Evolutionary conservation across 768 basidiomycete species (phyloP).

Genomic region (Jaapia argillacea): DNA sequence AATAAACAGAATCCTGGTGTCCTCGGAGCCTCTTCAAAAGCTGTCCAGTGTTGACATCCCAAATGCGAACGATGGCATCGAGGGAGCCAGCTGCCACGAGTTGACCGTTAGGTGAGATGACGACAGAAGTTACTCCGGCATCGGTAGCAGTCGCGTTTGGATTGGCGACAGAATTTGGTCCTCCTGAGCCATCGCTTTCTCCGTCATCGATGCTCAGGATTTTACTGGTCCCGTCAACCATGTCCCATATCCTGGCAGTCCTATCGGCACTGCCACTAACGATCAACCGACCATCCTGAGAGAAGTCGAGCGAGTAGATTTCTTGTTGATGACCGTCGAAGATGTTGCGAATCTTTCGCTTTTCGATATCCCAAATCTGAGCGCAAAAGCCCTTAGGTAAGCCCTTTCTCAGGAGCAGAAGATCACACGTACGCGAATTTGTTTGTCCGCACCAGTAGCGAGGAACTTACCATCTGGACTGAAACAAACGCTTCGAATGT

Average conservation of each 20-base stretch:
- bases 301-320: slow-evolving; percentile 91
- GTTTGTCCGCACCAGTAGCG: slow-evolving; percentile 79
- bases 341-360: slow-evolving; percentile 65
- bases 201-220: too few species aligned
- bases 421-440: slow-evolving; percentile 60
- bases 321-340: slow-evolving; percentile 89
- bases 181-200: not conserved
- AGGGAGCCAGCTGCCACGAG: slow-evolving; percentile 51
- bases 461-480: slow-evolving; percentile 61
- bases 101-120: slow-evolving; percentile 50
- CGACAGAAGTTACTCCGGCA: slow-evolving; percentile 52
- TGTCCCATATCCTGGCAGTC: slow-evolving; percentile 53
- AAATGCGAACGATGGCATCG: slow-evolving; percentile 59
- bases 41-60: slow-evolving; percentile 52
- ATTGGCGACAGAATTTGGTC: too few species aligned
- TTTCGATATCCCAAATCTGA: slow-evolving; percentile 88
- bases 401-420: not conserved
- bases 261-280: slow-evolving; percentile 84
- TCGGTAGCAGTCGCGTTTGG: slow-evolving; percentile 41
- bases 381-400: not conserved
- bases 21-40: slow-evolving; percentile 48
- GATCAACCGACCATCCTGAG: slow-evolving; percentile 70
- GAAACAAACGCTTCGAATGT: slow-evolving; percentile 82
- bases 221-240: slow-evolving; percentile 33
- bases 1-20: slow-evolving; percentile 54